phyloP scores from a whole-genome alignment of 805 yeast genomes.

The Phaffomyces opuntiae region DNA sequence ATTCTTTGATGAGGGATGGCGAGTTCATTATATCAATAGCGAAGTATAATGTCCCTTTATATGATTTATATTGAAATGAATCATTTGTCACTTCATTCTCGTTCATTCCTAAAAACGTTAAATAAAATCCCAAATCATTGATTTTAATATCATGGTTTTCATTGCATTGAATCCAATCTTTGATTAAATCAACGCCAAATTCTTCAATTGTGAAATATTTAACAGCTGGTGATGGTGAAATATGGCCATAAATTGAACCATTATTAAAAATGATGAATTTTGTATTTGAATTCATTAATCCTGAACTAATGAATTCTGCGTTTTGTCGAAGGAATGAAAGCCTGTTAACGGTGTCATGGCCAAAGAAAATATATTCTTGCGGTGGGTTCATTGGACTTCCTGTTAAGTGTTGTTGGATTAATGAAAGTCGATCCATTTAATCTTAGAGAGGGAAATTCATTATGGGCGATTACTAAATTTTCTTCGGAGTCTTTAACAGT shows the following conservation, averaged over 20 bases:
- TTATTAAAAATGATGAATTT: slow-evolving; percentile 32
- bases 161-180: slow-evolving; percentile 12
- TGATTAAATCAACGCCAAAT: slow-evolving; percentile 6
- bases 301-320: slow-evolving; percentile 35
- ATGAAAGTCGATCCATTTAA: not conserved
- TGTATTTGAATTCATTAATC: slow-evolving; percentile 34
- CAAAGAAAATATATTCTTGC: slow-evolving; percentile 28
- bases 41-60: slow-evolving; percentile 57
- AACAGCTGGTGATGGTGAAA: not conserved
- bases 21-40: slow-evolving; percentile 44
- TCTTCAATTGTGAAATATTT: slow-evolving; percentile 14
- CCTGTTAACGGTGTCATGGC: slow-evolving; percentile 46
- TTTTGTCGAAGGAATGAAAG: slow-evolving; percentile 53
- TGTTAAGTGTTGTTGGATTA: not conserved
- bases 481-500: no score
- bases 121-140: slow-evolving; percentile 28
- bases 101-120: slow-evolving; percentile 45
- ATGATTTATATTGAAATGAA: slow-evolving; percentile 33
- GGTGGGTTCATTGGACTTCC: slow-evolving; percentile 4
- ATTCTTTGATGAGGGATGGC: not conserved
- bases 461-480: no score
- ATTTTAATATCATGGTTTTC: slow-evolving; percentile 6
- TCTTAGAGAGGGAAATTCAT: no score
- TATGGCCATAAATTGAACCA: slow-evolving; percentile 11
- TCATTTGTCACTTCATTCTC: slow-evolving; percentile 23